Base-by-base conservation (phyloP, 306 rosid species). In the Citrullus mucosospermus region DNA sequence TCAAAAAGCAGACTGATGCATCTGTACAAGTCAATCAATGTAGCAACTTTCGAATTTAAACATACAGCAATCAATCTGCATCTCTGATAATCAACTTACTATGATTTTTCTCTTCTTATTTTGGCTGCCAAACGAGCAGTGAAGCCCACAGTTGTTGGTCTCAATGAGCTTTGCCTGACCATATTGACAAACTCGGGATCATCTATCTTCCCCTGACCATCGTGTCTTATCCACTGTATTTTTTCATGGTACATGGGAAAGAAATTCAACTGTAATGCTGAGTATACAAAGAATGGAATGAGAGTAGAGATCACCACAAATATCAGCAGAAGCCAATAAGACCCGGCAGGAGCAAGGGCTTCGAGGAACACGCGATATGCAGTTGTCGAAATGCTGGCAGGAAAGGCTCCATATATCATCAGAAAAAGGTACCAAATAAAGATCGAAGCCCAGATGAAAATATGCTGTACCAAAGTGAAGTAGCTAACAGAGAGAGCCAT, bases 401-500 rank as follows among this genome's bases (percentile, higher is more conserved):
- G 67, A 18, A 92, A 51, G 65, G 93, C 82, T 20, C 99, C 99
- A 25, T 90, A 96, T 22, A n/a, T 83, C 55, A 96, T 1, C 76
- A 92, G 89, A 82, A 92, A 96, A 74, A 96, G 12, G 75, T 92
- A 96, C 97, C 97, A 96, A 55, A 96, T 1, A 66, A 85, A 88
- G 78, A 96, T 78, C 66, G 97, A 83, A 58, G 97, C 97, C 99
- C 99, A 92, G 78, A 95, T 88, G 86, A 88, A 78, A 75, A 91
- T 57, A 60, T 89, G 97, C 80, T 95, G 99, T 78, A 95, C 87
- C 85, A 95, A 72, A 75, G 99, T 95, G 93, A 95, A 95, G 94
- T 96, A 96, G 78, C 77, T 87, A 67, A 96, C 88, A 48, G 86
- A 55, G 61, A 96, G 86, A 53, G 96, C 98, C 93, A 96, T 90